Conservation (phyloP, 2,329 filamentous ascomycete species). For the Pezicula radicicola region DNA sequence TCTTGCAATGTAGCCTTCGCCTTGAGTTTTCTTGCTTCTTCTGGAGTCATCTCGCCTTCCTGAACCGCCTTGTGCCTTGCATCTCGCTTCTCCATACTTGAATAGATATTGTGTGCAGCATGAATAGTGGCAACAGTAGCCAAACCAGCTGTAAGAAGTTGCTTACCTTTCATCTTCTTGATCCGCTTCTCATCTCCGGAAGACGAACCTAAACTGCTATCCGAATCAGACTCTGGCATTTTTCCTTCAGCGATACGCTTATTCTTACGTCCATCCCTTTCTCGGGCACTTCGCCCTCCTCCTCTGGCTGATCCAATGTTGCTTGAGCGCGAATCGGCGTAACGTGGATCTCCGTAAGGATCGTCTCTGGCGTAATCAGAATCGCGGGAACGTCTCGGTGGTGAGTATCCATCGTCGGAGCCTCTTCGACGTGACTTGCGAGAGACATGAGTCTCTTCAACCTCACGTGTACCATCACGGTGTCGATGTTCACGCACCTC, state of each 20-base stretch:
- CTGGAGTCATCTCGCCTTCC: constrained; percentile 59
- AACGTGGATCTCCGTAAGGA: constrained; percentile 23
- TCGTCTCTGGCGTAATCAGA: constrained; percentile 14
- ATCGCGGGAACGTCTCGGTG: neutral
- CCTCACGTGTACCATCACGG: constrained; percentile 14
- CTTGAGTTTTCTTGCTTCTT: constrained; percentile 60
- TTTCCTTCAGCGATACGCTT: constrained; percentile 26
- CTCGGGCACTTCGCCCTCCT: constrained; percentile 13
- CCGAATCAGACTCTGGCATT: constrained; percentile 30
- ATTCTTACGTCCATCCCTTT: constrained; percentile 21
- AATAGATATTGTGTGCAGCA: constrained; percentile 62
- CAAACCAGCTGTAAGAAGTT: constrained; percentile 62
- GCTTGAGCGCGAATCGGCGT: constrained; percentile 25
- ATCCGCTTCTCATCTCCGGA: constrained; percentile 59
- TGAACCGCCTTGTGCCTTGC: constrained; percentile 56
- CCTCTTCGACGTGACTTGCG: constrained; percentile 10
- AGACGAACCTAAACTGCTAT: constrained; percentile 52
- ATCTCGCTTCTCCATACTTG: constrained; percentile 61
- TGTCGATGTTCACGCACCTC: constrained; percentile 12
- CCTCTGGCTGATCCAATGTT: constrained; percentile 15
- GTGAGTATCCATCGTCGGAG: constrained; percentile 16
- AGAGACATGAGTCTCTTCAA: constrained; percentile 22
- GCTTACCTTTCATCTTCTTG: constrained; percentile 65
- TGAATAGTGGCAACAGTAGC: constrained; percentile 69
- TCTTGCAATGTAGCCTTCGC: constrained; percentile 63